Evolutionary conservation across 2,329 filamentous ascomycete species (phyloP).

Genomic region (Epichloe amarillans): DNA sequence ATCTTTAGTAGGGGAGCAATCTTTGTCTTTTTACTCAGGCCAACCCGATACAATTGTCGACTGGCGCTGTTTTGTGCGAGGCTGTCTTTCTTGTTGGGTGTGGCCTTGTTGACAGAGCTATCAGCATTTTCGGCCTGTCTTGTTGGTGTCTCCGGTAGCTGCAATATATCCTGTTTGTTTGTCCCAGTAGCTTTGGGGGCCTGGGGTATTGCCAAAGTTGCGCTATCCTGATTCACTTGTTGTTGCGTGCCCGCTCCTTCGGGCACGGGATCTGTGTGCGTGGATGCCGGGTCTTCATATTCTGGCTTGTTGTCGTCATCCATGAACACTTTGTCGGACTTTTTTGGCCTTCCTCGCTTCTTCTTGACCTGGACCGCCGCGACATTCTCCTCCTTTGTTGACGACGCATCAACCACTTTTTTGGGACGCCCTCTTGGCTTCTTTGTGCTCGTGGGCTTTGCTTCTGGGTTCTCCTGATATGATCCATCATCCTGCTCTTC

Average conservation of each 20-base stretch:
- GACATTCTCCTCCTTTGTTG: constrained; percentile 3
- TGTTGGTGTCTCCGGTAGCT: neutral
- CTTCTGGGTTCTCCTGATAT: constrained; percentile 4
- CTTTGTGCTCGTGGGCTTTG: constrained; percentile 11
- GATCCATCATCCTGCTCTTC: constrained; percentile 8
- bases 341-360: constrained; percentile 31
- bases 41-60: constrained; percentile 35
- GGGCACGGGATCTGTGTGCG: neutral
- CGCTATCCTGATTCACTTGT: neutral
- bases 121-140: neutral
- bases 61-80: constrained; percentile 8
- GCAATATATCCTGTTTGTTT: neutral
- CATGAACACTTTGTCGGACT: constrained; percentile 8
- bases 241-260: neutral
- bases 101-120: neutral
- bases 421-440: constrained; percentile 22
- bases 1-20: constrained; percentile 39
- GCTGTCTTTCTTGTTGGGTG: constrained; percentile 6
- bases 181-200: neutral
- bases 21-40: constrained; percentile 34
- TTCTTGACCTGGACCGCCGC: constrained; percentile 13
- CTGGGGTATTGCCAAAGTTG: neutral
- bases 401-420: constrained; percentile 6
- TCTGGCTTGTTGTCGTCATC: neutral
- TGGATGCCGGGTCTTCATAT: neutral